These are phyloP conservation scores for Usnea hakonensis DNA, from an alignment of 495 filamentous ascomycete genomes.

Conservation along the genomic window DNA sequence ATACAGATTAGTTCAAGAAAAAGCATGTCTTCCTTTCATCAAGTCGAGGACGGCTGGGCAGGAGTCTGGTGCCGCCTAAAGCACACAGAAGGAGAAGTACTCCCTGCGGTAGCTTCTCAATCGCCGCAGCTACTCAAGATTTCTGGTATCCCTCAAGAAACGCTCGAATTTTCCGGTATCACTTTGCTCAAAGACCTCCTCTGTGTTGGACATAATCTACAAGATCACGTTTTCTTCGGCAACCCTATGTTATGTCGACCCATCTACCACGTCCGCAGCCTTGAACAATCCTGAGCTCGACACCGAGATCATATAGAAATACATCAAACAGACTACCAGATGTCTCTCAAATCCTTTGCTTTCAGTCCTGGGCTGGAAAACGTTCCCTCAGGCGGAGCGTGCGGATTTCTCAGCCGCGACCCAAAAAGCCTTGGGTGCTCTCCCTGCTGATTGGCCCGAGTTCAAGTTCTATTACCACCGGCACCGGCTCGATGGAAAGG, in stretches of 20 bases:
- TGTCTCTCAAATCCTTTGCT: constrained; percentile 15
- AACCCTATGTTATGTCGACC: constrained; percentile 22
- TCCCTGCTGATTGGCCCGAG: constrained; percentile 54
- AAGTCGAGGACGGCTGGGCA: neutral
- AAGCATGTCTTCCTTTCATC: constrained; percentile 20
- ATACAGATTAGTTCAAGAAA: constrained; percentile 1
- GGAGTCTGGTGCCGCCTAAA: neutral
- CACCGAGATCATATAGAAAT: neutral
- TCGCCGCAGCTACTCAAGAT: constrained; percentile 53
- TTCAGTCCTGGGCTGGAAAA: constrained; percentile 13
- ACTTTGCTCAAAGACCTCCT: constrained; percentile 32
- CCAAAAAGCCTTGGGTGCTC: constrained; percentile 26
- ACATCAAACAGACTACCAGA: constrained; percentile 3
- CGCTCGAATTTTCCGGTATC: constrained; percentile 31
- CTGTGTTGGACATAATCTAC: constrained; percentile 47
- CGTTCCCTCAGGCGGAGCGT: constrained; percentile 13
- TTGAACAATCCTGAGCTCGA: constrained; percentile 5
- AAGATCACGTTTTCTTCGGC: constrained; percentile 23
- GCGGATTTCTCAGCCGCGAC: constrained; percentile 4
- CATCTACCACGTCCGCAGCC: constrained; percentile 14
- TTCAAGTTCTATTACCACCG: constrained; percentile 35
- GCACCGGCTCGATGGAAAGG: no score
- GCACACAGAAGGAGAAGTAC: constrained; percentile 48
- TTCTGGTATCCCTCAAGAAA: constrained; percentile 44
- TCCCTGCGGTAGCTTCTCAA: constrained; percentile 49